These are phyloP conservation scores for Agroathelia rolfsii DNA, from an alignment of 1,284 basidiomycete species.

Conservation along the genomic window DNA sequence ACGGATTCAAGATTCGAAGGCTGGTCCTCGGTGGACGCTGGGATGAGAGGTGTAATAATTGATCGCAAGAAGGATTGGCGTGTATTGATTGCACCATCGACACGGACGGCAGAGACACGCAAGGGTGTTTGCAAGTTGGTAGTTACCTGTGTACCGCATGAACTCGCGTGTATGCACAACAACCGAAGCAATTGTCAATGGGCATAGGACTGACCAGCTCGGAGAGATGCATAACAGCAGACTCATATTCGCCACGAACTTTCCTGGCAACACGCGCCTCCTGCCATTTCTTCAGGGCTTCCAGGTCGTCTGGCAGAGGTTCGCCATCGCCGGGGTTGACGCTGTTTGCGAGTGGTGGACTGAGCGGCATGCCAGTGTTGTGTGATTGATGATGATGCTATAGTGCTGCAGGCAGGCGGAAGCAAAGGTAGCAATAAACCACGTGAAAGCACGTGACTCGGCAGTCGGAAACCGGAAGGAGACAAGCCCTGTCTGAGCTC, in stretches of 20 bases:
- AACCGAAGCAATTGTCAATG: conserved; percentile 1
- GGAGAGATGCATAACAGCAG: conserved; percentile 53
- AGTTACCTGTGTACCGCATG: conserved; percentile 39
- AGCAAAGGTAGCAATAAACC: no score
- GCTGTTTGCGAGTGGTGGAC: conserved; percentile 43
- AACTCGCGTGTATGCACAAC: conserved; percentile 4
- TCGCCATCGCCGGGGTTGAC: conserved; percentile 45
- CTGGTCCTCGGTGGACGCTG: conserved; percentile 19
- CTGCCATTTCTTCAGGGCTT: conserved; percentile 59
- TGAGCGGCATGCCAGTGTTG: no score
- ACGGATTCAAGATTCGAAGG: conserved; percentile 54
- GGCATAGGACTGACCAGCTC: conserved; percentile 48
- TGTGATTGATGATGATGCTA: conserved; percentile 21
- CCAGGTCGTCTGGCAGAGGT: conserved; percentile 31
- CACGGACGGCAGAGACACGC: conserved; percentile 65
- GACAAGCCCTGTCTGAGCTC: no score
- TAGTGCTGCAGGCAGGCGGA: conserved; percentile 28
- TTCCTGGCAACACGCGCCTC: conserved; percentile 59
- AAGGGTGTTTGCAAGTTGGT: conserved; percentile 49
- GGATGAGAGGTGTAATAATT: conserved; percentile 54
- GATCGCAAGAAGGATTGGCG: conserved; percentile 73
- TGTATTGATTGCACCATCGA: conserved; percentile 70
- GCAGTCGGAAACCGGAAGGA: no score
- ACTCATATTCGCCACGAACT: conserved; percentile 71
- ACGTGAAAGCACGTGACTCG: no score